Percentiles rank a stretch among this genome's conserved stretches.
Conservation (phyloP, 805 yeast genomes). For the Lachancea cidri region DNA sequence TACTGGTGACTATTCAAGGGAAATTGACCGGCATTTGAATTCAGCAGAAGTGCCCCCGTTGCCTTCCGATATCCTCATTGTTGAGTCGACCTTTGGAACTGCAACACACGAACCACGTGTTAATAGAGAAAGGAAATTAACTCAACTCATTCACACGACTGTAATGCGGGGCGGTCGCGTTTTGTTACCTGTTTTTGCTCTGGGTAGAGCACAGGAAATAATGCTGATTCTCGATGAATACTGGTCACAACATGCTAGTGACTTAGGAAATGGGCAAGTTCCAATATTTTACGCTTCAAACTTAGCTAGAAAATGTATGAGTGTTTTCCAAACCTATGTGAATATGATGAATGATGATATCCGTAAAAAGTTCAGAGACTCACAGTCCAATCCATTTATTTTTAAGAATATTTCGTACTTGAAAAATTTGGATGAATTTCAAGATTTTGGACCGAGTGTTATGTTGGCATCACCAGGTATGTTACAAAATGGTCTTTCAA, state of each 20-base stretch:
- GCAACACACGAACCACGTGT: slow-evolving; percentile 91
- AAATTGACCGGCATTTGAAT: slow-evolving; percentile 90
- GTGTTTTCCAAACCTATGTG: slow-evolving; percentile 93
- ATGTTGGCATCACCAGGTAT: slow-evolving; percentile 97
- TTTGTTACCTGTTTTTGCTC: slow-evolving; percentile 88
- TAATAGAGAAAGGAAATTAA: slow-evolving; percentile 78
- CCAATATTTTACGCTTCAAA: slow-evolving; percentile 89
- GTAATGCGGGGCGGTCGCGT: slow-evolving; percentile 86
- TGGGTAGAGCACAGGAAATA: slow-evolving; percentile 95
- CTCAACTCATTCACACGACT: slow-evolving; percentile 78
- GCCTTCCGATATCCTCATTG: slow-evolving; percentile 83
- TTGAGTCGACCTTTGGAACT: slow-evolving; percentile 96
- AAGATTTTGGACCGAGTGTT: slow-evolving; percentile 93
- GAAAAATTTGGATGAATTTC: slow-evolving; percentile 74
- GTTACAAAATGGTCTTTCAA: slow-evolving; percentile 93
- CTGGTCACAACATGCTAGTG: slow-evolving; percentile 80
- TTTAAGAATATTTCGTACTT: slow-evolving; percentile 81
- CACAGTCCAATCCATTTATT: slow-evolving; percentile 83
- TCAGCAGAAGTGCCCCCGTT: slow-evolving; percentile 90
- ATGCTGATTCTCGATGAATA: slow-evolving; percentile 88
- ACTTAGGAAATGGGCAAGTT: slow-evolving; percentile 54
- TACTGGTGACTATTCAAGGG: slow-evolving; percentile 97
- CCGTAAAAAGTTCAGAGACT: slow-evolving; percentile 66
- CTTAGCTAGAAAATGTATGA: slow-evolving; percentile 92
- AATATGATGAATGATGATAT: slow-evolving; percentile 96